Conservation (phyloP, 2,329 filamentous ascomycete genomes). For the Sarocladium strictum region DNA sequence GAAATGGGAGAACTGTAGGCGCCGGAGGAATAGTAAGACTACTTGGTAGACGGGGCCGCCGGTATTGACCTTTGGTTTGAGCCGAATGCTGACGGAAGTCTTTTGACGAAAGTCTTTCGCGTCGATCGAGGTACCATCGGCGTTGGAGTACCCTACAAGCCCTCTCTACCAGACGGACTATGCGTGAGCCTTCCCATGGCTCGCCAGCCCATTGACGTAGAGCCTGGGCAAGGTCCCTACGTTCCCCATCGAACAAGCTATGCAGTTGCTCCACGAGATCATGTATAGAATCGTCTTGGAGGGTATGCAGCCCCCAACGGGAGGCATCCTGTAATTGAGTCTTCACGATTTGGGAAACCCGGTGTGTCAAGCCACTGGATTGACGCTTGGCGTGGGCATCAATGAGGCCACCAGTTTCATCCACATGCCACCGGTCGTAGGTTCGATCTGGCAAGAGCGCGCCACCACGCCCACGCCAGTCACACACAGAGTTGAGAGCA, state of each 20-base stretch:
- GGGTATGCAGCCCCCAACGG: conserved; percentile 70
- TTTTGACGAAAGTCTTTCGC: not conserved
- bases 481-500: conserved; percentile 91
- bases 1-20: conserved; percentile 91
- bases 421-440: conserved; percentile 89
- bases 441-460: conserved; percentile 67
- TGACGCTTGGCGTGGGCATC: conserved; percentile 60
- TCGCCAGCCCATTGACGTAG: conserved; percentile 61
- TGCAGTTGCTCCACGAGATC: conserved; percentile 43
- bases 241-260: conserved; percentile 28
- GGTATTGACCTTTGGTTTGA: conserved; percentile 43
- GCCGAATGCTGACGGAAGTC: no score
- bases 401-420: conserved; percentile 73
- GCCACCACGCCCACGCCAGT: conserved; percentile 86
- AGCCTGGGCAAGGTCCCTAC: conserved; percentile 32
- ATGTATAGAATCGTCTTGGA: conserved; percentile 51
- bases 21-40: conserved; percentile 75
- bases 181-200: conserved; percentile 81
- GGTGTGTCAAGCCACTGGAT: conserved; percentile 76
- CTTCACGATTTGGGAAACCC: conserved; percentile 84
- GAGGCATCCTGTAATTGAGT: conserved; percentile 85
- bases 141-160: conserved; percentile 71
- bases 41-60: conserved; percentile 65
- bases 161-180: conserved; percentile 80
- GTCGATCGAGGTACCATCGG: conserved; percentile 62